These are phyloP conservation scores for Talaromyces sp. DNA, from an alignment of 2,329 filamentous ascomycete genomes.

Conservation along the genomic window DNA sequence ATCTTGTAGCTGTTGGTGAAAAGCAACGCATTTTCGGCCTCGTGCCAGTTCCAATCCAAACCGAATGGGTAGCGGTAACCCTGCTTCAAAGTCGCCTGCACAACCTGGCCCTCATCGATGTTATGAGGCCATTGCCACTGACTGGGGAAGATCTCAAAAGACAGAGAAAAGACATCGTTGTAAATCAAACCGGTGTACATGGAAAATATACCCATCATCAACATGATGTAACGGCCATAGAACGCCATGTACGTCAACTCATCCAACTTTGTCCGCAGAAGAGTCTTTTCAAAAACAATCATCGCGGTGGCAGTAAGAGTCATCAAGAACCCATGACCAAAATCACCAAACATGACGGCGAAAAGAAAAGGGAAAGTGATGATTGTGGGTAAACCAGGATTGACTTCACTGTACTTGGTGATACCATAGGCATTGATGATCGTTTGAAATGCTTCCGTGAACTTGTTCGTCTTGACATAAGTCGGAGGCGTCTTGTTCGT, in stretches of 20 bases:
- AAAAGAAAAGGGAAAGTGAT: conserved; percentile 99
- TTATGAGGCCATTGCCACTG: conserved; percentile 80
- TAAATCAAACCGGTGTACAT: conserved; percentile 97
- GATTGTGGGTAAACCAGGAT: conserved; percentile 90
- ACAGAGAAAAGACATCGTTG: conserved; percentile 95
- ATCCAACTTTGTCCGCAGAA: conserved; percentile 82
- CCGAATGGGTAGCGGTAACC: conserved; percentile 92
- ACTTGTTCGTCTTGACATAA: conserved; percentile 97
- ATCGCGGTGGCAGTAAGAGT: conserved; percentile 76
- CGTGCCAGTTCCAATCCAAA: conserved; percentile 95
- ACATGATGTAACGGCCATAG: conserved; percentile 96
- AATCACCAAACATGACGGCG: conserved; percentile 99
- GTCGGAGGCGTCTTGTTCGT: conserved; percentile 98
- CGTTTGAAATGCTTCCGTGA: conserved; percentile 96
- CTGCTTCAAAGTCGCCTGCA: conserved; percentile 65
- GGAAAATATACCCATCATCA: conserved; percentile 97
- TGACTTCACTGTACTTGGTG: conserved; percentile 94
- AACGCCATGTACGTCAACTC: conserved; percentile 98
- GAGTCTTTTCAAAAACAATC: conserved; percentile 92
- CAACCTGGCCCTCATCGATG: conserved; percentile 62
- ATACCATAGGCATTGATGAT: conserved; percentile 99
- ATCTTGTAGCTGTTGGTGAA: conserved; percentile 99
- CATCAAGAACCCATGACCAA: conserved; percentile 92
- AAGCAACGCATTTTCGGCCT: conserved; percentile 87
- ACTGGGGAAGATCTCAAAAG: conserved; percentile 81